Evolutionary conservation across 208 protist genomes (phyloP), one percentile per base, ranked within the genome.

Genomic region (Trypanosoma platydactyli): DNA sequence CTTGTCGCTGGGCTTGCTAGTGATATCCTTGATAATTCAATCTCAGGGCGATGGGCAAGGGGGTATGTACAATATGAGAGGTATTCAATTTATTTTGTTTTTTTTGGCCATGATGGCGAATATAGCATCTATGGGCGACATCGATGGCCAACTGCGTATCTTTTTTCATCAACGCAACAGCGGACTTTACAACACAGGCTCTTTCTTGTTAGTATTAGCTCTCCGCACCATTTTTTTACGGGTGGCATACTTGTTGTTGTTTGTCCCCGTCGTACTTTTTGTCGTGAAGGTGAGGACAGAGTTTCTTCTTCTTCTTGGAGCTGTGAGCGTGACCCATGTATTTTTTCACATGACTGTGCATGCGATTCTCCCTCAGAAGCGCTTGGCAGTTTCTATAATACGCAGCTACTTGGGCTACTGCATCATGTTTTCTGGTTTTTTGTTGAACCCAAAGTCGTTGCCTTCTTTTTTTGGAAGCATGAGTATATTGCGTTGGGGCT

Each of bases 31-130:
- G 1, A 42, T 86, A 29, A 52, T 78, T 24, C 65, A 80, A 35
- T 60, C 48, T 25, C 84, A 87, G 50, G 38, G 51, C 22, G 72
- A 84, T 52, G 71, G 68, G 50, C 77, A 82, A 55, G 75, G 74
- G 27, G 84, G 84, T 18, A 85, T 87, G 80, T 84, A 77, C 70
- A 91, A 86, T 79, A 81, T 80, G 33, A 78, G 80, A 29, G 85
- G 81, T 35, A 84, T 88, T 51, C 64, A 86, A 20, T 88, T 91
- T 60, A 62, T 77, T 18, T 53, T 83, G 3, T 83, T 86, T 66
- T 52, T 81, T 18, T 54, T 91, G 13, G 73, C 78, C 1, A 63
- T 91, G 46, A 48, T 84, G n/a, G 49, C 71, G 20, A 91, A 91
- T 64, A 44, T 77, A 12, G 52, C 54, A 30, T 27, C 56, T 44